Conservation (phyloP, 305 asterid species). For the Plantago rigida region DNA sequence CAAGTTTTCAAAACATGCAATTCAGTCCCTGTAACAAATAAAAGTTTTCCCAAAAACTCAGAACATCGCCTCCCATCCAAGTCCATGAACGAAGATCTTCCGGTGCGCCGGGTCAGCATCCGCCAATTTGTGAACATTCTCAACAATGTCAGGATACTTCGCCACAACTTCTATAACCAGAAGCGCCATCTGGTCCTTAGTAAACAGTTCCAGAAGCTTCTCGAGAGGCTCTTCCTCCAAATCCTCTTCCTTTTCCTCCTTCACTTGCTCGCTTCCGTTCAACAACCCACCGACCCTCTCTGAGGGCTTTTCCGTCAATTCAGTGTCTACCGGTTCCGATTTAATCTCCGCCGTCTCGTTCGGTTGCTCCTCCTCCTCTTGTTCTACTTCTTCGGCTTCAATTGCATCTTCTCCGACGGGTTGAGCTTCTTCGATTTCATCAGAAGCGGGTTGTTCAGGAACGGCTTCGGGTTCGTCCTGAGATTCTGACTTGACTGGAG, state of each 20-base stretch:
- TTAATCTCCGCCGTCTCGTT: not conserved
- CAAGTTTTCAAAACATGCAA: too few relatives aligned
- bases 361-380: constrained; percentile 12
- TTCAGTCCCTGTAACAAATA: too few relatives aligned
- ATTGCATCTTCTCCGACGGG: constrained; percentile 9
- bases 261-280: constrained; percentile 30
- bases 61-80: constrained; percentile 59
- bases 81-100: constrained; percentile 48
- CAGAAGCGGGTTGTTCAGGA: constrained; percentile 17
- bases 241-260: constrained; percentile 37
- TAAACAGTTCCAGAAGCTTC: constrained; percentile 72
- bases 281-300: not conserved
- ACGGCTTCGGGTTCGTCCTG: constrained; percentile 23
- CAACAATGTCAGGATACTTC: constrained; percentile 51
- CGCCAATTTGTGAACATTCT: constrained; percentile 47
- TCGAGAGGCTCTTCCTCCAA: constrained; percentile 67
- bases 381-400: constrained; percentile 18
- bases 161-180: constrained; percentile 58
- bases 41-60: too few relatives aligned
- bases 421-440: not conserved
- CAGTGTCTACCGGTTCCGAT: constrained; percentile 17
- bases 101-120: constrained; percentile 54
- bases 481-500: not conserved
- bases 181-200: constrained; percentile 58
- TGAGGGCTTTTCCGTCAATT: constrained; percentile 25